Base-by-base conservation (phyloP, 441 rosid genomes). In the Adansonia gregorii region DNA sequence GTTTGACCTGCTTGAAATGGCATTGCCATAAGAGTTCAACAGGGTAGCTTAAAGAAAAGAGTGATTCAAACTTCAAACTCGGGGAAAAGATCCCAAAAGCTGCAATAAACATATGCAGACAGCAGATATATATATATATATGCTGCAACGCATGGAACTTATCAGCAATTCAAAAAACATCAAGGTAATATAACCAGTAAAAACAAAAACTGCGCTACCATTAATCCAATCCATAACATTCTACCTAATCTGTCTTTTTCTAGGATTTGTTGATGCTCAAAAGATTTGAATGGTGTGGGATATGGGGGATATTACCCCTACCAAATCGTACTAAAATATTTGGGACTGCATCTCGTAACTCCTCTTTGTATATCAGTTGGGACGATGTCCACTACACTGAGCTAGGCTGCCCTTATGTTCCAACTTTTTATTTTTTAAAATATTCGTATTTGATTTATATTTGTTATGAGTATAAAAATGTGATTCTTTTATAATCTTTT, bases 351-450 rank as follows among this genome's bases (percentile, higher is more conserved):
- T 35, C 39, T 35, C 39, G 3, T 35, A 35, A 35, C 39, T 35
- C 93, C 2, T 80, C 89, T 12, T 43, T 58, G 19, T 85, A 74
- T 67, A 78, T 83, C 67, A 89, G 85, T 68, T 89, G 90, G 91
- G 91, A 91, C 4, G 93, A 93, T 11, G 85, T 87, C 8, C 91
- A 89, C 75, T 85, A 86, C 39, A 35, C 39, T 35, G 39, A 35
- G 39, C 39, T 35, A 35, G 39, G 39, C 39, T 35, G 39, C 39
- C 4, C 39, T 1, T 35, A 3, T 35, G 39, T 35, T 35, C 0
- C 39, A 35, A 35, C 39, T 35, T 35, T 35, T 35, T 35, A 1
- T 35, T 27, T 27, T 2, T 35, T 35, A 35, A 35, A 35, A 1
- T 35, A 35, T 35, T 35, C 39, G 4, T 35, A 35, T 35, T 35